phyloP scores from a whole-genome alignment of 176 grass and related monocot species.

The Aegilops longissima region DNA sequence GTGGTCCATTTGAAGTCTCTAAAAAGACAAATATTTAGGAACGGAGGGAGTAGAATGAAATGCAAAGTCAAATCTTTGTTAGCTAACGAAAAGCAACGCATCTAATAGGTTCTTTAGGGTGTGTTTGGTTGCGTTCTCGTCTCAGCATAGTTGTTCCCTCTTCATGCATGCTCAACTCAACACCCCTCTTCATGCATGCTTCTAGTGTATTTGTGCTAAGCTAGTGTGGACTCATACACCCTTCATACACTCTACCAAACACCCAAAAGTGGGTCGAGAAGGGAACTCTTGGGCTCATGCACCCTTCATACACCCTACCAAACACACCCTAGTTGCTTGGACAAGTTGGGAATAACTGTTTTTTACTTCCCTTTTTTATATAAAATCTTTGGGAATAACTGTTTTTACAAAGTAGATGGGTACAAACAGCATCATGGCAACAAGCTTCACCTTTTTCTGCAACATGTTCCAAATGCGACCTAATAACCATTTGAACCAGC shows the following conservation, averaged over 20 bases:
- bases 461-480: neutral
- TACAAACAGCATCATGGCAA: neutral
- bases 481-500: neutral
- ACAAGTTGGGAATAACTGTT: neutral
- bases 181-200: too few relatives aligned
- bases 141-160: too few relatives aligned
- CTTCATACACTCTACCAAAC: too few relatives aligned
- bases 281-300: too few relatives aligned
- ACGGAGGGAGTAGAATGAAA: neutral
- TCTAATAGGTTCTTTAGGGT: neutral
- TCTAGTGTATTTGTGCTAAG: too few relatives aligned
- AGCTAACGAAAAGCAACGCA: neutral
- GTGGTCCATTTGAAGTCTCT: too few relatives aligned
- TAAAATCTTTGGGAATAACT: neutral
- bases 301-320: too few relatives aligned
- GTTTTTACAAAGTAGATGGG: neutral
- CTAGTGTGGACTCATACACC: too few relatives aligned
- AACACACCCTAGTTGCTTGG: neutral
- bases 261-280: too few relatives aligned
- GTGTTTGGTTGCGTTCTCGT: too few relatives aligned
- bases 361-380: neutral
- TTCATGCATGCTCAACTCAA: too few relatives aligned
- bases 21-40: too few relatives aligned
- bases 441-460: constrained; percentile 12
- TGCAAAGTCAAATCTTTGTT: neutral